Evolutionary conservation across 1,284 basidiomycete species (phyloP).

Genomic region (Cryptococcus jaspeensis): DNA sequence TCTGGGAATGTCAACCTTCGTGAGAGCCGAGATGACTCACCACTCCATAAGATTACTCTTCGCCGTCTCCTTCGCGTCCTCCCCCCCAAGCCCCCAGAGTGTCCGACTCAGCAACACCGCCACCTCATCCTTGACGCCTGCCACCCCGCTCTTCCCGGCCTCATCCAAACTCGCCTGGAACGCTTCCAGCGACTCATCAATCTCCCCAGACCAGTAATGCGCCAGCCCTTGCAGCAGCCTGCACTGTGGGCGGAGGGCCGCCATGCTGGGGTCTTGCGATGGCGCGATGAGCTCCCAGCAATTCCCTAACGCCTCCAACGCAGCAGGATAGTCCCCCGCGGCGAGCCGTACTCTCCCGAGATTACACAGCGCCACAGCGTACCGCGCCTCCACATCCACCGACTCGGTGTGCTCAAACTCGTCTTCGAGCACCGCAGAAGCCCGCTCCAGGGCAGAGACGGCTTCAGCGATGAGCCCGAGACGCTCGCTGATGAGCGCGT

Average conservation of each 20-base stretch:
- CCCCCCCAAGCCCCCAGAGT: slow-evolving; percentile 74
- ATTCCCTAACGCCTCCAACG: slow-evolving; percentile 70
- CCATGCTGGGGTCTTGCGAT: slow-evolving; percentile 51
- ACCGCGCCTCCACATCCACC: slow-evolving; percentile 69
- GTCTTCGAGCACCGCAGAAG: slow-evolving; percentile 71
- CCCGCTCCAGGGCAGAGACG: slow-evolving; percentile 60
- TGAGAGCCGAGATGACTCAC: slow-evolving; percentile 55
- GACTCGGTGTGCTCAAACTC: slow-evolving; percentile 87
- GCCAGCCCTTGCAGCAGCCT: slow-evolving; percentile 71
- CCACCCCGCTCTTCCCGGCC: slow-evolving; percentile 33
- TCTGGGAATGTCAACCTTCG: slow-evolving; percentile 5
- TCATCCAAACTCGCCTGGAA: slow-evolving; percentile 68
- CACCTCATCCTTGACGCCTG: slow-evolving; percentile 64
- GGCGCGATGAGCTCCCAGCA: slow-evolving; percentile 67
- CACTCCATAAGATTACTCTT: slow-evolving; percentile 80
- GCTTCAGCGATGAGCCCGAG: slow-evolving; percentile 70
- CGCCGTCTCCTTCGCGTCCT: slow-evolving; percentile 71
- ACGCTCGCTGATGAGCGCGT: slow-evolving; percentile 80
- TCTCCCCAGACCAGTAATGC: slow-evolving; percentile 63
- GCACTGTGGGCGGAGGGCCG: slow-evolving; percentile 61
- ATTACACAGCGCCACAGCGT: slow-evolving; percentile 77
- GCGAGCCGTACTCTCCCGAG: slow-evolving; percentile 74
- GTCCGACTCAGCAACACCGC: slow-evolving; percentile 73
- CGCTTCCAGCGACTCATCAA: slow-evolving; percentile 63
- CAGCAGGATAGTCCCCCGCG: slow-evolving; percentile 59